Percentiles rank a stretch among this genome's conserved stretches.
Conservation (phyloP, 148 eudicot genomes). For the Chenopodium suecicum region DNA sequence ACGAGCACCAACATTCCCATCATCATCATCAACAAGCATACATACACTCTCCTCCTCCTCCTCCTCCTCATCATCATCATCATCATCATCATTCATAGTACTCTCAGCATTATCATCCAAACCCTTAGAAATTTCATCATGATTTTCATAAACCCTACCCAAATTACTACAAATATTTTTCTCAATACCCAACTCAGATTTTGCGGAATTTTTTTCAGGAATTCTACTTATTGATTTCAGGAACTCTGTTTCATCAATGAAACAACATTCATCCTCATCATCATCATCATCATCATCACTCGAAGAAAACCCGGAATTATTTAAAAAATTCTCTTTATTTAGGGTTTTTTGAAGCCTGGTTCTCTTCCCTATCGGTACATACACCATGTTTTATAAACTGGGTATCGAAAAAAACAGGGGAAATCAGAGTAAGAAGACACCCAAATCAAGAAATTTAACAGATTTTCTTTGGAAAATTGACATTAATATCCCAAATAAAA, state of each 20-base stretch:
- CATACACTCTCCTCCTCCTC: not conserved
- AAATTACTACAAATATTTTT: not conserved
- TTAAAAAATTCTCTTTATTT: not conserved
- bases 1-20: not conserved
- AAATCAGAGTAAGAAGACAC: not conserved
- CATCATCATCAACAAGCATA: not conserved
- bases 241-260: not conserved
- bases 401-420: not conserved
- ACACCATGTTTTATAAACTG: not conserved
- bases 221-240: not conserved
- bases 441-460: not conserved
- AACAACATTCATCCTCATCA: not conserved
- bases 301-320: not conserved
- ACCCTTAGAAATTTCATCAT: not conserved
- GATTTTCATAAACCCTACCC: not conserved
- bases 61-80: not conserved
- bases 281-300: not conserved
- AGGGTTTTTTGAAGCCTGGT: conserved; percentile 11
- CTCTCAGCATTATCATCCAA: not conserved
- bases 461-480: not conserved
- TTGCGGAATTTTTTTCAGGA: not conserved
- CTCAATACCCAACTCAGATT: not conserved
- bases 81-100: not conserved
- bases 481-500: not conserved
- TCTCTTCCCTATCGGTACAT: conserved; percentile 4